Conservation (phyloP, 176 grass and related monocot genomes). For the Carex parvula region DNA sequence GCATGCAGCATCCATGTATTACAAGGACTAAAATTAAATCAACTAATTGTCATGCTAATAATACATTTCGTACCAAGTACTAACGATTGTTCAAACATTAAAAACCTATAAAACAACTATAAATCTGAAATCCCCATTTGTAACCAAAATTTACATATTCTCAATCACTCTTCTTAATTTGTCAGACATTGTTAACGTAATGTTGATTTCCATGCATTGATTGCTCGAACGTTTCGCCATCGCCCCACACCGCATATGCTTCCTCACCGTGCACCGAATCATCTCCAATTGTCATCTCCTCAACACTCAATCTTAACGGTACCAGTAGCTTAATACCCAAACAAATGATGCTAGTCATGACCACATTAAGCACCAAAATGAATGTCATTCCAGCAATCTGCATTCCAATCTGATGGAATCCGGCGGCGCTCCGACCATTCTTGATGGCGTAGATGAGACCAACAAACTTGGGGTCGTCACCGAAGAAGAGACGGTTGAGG, state of each 20-base stretch:
- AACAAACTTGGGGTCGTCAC: constrained; percentile 59
- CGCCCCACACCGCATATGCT: constrained; percentile 82
- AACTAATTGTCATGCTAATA: neutral
- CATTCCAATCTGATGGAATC: constrained; percentile 60
- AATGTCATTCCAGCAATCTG: constrained; percentile 60
- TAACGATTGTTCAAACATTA: neutral
- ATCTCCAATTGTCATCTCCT: constrained; percentile 53
- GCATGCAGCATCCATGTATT: neutral
- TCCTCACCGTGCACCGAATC: constrained; percentile 77
- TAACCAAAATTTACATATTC: constrained; percentile 15
- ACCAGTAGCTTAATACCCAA: constrained; percentile 34
- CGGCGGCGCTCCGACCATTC: constrained; percentile 31
- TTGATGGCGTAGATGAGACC: constrained; percentile 61
- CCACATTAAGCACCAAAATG: constrained; percentile 43
- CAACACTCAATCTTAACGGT: constrained; percentile 55
- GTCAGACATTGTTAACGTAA: constrained; percentile 27
- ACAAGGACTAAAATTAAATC: too few species aligned
- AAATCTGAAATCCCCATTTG: neutral
- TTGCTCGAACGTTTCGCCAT: constrained; percentile 76
- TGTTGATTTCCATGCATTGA: constrained; percentile 48
- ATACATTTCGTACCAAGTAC: neutral
- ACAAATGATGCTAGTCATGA: constrained; percentile 50
- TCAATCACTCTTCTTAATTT: constrained; percentile 36
- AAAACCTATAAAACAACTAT: neutral
- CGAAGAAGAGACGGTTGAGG: constrained; percentile 60